phyloP scores from a whole-genome alignment of 78 protist genomes.

The Dictyostelium firmibasis region DNA sequence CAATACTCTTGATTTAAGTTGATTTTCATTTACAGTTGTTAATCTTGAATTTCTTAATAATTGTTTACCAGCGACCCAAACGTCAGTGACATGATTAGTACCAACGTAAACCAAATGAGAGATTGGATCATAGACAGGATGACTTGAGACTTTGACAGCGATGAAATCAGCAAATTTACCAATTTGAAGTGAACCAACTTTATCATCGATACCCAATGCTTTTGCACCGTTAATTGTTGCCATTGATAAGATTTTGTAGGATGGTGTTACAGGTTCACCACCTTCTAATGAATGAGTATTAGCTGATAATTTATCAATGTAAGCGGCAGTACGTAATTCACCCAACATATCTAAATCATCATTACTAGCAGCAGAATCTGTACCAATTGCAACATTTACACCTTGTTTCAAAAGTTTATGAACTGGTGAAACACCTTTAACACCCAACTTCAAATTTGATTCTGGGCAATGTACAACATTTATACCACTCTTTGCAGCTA shows the following conservation, averaged over 20 bases:
- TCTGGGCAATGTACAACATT: conserved; percentile 81
- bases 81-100: conserved; percentile 67
- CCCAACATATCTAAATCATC: conserved; percentile 82
- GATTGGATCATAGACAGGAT: conserved; percentile 74
- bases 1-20: not conserved
- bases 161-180: conserved; percentile 78
- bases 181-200: conserved; percentile 55
- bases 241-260: conserved; percentile 5
- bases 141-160: conserved; percentile 62
- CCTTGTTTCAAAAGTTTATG: conserved; percentile 22
- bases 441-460: conserved; percentile 79
- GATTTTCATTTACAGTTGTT: conserved; percentile 1
- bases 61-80: conserved; percentile 71
- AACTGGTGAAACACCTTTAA: conserved; percentile 73
- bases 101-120: conserved; percentile 77
- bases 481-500: not conserved
- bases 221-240: conserved; percentile 84
- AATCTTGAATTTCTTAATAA: conserved; percentile 24
- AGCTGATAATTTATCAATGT: conserved; percentile 30
- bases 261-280: not conserved
- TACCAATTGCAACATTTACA: conserved; percentile 76
- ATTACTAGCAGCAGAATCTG: conserved; percentile 75
- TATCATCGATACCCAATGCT: conserved; percentile 80
- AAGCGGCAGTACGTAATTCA: conserved; percentile 66
- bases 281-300: not conserved